A percentile compares a stretch with the other conserved stretches of the same genome.
Evolutionary conservation across 257 asterid genomes (phyloP).

Genomic region (Nicotiana attenuata): DNA sequence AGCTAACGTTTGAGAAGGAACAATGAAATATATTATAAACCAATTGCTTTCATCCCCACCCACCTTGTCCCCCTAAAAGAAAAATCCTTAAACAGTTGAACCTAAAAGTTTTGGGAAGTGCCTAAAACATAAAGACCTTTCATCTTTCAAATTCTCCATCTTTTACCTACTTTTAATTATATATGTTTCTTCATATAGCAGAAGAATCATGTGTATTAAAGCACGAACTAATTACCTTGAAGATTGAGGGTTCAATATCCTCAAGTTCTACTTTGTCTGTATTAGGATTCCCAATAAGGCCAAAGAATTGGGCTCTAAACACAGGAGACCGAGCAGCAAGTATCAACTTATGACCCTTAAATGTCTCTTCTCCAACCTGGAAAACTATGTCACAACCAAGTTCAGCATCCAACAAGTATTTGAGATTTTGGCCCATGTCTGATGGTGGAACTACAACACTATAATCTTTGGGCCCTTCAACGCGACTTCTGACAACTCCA

Average conservation of each 20-base stretch:
- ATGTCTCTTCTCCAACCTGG: constrained; percentile 71
- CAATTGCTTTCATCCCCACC: constrained; percentile 1
- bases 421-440: constrained; percentile 77
- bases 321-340: constrained; percentile 98
- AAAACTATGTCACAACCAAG: constrained; percentile 66
- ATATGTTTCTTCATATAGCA: neutral
- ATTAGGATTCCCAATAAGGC: constrained; percentile 73
- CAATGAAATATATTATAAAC: neutral
- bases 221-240: constrained; percentile 50
- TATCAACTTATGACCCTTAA: constrained; percentile 81
- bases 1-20: neutral
- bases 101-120: neutral
- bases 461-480: constrained; percentile 66
- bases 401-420: constrained; percentile 58
- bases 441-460: constrained; percentile 65
- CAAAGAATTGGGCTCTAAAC: constrained; percentile 87
- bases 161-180: neutral
- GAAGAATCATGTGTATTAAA: neutral
- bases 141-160: neutral
- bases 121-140: neutral
- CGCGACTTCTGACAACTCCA: constrained; percentile 90
- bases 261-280: constrained; percentile 48
- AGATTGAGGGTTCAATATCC: constrained; percentile 81
- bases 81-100: neutral
- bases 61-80: neutral